Evolutionary conservation across 129 eudicot genomes (phyloP).

Genomic region (Mikania micrantha): DNA sequence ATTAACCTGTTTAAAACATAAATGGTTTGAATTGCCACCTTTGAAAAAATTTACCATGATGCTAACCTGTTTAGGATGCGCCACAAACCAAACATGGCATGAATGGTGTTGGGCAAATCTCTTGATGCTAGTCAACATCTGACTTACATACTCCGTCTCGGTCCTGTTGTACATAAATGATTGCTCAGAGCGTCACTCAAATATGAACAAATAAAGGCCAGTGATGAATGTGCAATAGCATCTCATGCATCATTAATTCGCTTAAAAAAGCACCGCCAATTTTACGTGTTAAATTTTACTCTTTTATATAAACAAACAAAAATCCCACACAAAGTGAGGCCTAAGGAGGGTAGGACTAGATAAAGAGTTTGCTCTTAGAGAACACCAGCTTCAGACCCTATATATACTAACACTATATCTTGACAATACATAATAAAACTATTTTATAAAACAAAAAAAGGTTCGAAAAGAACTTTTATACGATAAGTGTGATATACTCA

Average conservation of each 20-base stretch:
- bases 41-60: neutral
- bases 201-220: neutral
- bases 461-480: neutral
- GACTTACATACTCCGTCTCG: constrained; percentile 97
- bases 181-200: neutral
- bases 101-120: constrained; percentile 96
- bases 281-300: neutral
- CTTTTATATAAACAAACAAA: too few species aligned
- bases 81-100: constrained; percentile 99
- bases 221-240: neutral
- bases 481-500: constrained; percentile 34
- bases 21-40: too few species aligned
- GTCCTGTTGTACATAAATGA: constrained; percentile 48
- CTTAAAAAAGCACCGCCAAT: neutral
- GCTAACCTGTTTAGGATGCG: constrained; percentile 97
- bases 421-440: too few species aligned
- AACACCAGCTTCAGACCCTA: neutral
- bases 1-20: too few species aligned
- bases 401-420: neutral
- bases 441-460: neutral
- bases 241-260: neutral
- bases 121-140: constrained; percentile 78
- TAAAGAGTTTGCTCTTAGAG: too few species aligned
- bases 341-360: too few species aligned
- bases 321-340: too few species aligned